phyloP scores from a whole-genome alignment of 2,329 filamentous ascomycete genomes.

The Zalaria sp. region DNA sequence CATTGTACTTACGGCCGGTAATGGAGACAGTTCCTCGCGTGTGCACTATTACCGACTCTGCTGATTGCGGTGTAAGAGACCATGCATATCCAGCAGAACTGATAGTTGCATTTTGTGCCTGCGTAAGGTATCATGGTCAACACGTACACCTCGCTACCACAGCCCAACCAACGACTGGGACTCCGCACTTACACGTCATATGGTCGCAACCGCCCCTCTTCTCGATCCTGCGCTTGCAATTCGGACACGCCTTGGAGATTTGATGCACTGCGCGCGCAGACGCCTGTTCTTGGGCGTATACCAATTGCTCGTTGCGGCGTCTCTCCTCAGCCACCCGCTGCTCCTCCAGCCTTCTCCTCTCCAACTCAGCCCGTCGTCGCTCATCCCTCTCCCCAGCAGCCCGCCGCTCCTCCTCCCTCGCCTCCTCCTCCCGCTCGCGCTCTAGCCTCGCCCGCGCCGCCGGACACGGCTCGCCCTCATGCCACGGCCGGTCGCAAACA shows the following conservation, averaged over 20 bases:
- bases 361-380: too few relatives aligned
- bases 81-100: constrained; percentile 17
- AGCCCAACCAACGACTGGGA: background rate
- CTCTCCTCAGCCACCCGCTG: too few relatives aligned
- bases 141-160: background rate
- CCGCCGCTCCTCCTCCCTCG: constrained; percentile 6
- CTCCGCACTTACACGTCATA: constrained; percentile 13
- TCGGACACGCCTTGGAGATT: constrained; percentile 15
- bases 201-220: constrained; percentile 17
- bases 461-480: constrained; percentile 16
- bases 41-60: background rate
- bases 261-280: background rate
- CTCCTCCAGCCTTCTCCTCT: too few relatives aligned
- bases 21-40: background rate
- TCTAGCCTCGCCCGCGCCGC: constrained; percentile 9
- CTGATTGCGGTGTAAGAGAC: constrained; percentile 3
- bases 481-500: constrained; percentile 15
- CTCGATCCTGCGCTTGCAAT: constrained; percentile 14
- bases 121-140: too few relatives aligned
- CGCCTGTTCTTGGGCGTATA: too few relatives aligned
- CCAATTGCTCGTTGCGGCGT: too few relatives aligned
- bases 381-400: too few relatives aligned
- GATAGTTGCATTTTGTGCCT: constrained; percentile 9
- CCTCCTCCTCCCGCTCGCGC: constrained; percentile 5
- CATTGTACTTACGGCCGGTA: background rate